Evolutionary conservation across 768 basidiomycete species (phyloP), one percentile per base, ranked within the genome.

Genomic region (Pleurotus giganteus): DNA sequence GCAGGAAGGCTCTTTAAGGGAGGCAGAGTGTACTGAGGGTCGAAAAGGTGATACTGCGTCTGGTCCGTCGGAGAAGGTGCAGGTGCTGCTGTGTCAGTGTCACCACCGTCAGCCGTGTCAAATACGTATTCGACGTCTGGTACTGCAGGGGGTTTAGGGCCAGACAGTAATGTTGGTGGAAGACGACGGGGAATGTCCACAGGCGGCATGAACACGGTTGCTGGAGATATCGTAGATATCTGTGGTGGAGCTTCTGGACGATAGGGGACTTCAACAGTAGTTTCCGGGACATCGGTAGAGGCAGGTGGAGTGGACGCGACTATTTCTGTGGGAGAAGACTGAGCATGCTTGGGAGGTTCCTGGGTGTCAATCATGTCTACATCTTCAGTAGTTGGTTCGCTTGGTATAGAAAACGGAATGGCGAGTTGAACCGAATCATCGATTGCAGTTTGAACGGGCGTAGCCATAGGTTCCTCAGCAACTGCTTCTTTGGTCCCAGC

Each of bases 11-110:
- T 56, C 54, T 76, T 80, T 41, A 79, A 66, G 24, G 75, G 74
- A 2, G 83, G 83, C 2, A 84, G 69, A 13, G 72, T 70, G 60
- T 82, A 83, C 1, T 63, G 57, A 21, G 73, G 73, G 36, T 69
- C 69, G 55, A 74, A 74, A 31, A 69, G 70, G 41, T 65, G 64
- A 27, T 67, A 66, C 23, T 62, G 66, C 51, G 61, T 60, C 15
- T 56, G 42, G 2, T 58, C 54, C 19, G 59, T 55, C 12, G 51
- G 58, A 11, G 61, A 53, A 51, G 53, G 23, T 19, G 54, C 31
- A 9, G 55, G 51, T 11, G 56, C 31, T 21, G 23, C 37, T 24
- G 39, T 28, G 28, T 60, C 64, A 62, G 51, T 62, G 39, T 71
- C 66, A 29, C 71, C 60, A 31, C 64, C 64, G n/a, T 65, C 44